Evolutionary conservation across 208 protist species (phyloP).

Genomic region (Porcisia hertigi): DNA sequence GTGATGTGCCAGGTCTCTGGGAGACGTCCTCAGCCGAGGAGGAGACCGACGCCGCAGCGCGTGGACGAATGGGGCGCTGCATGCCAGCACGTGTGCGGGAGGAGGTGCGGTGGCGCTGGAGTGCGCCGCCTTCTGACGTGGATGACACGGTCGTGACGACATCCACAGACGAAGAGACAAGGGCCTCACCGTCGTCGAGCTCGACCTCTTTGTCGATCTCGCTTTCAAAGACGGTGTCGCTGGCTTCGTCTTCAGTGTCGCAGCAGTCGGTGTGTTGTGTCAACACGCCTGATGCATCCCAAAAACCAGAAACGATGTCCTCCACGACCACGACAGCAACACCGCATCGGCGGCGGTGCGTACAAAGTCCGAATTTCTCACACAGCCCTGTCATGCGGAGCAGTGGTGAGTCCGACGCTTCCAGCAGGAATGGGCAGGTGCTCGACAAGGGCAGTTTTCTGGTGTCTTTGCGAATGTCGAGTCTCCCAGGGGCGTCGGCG

Average conservation of each 20-base stretch:
- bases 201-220: neutral
- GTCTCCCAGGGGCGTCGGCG: neutral
- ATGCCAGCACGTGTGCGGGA: conserved; percentile 16
- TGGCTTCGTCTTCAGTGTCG: neutral
- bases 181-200: neutral
- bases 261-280: neutral
- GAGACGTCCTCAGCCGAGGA: conserved; percentile 61
- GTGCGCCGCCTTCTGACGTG: conserved; percentile 34
- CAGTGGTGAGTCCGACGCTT: neutral
- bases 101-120: conserved; percentile 54
- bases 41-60: conserved; percentile 28
- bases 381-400: neutral
- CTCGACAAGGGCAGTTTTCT: neutral
- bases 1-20: conserved; percentile 43
- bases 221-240: neutral
- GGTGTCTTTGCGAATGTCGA: neutral
- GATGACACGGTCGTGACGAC: neutral
- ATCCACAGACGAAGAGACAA: conserved; percentile 9
- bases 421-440: neutral
- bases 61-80: conserved; percentile 22
- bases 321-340: neutral
- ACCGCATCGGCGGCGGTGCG: neutral
- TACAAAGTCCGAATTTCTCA: neutral
- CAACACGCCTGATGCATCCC: conserved; percentile 12
- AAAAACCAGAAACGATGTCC: neutral